Base-by-base conservation (phyloP, 73 alveolate genomes). In the Paraurostyla sp. region DNA sequence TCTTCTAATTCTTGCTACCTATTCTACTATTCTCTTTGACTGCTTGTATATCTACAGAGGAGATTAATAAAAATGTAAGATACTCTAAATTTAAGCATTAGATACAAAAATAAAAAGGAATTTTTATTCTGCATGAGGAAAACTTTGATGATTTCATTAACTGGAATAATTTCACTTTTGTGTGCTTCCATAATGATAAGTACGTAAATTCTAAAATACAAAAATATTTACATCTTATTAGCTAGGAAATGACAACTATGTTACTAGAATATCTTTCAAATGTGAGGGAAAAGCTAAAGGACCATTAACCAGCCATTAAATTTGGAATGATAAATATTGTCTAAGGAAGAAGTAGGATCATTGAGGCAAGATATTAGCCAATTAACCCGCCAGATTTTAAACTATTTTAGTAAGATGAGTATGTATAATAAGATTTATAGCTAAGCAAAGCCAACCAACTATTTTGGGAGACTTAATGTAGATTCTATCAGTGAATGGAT, bases 91-190 rank as follows among this genome's bases (percentile, higher is more conserved):
- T 7, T 60, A 27, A 15, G 4, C 13, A 2, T 11, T 51, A 78
- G 89, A 78, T 78, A 27, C 27, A 46, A 29, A 13, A 54, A 33
- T 76, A 78, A 20, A 78, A 54, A 27, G 89, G 89, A 32, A 60
- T 78, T 0, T 54, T n/a, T 36, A 36, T 7, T 18, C 42, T 78
- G 25, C 13, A 76, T 23, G 89, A 54, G 9, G 89, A 78, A 36
- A 78, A 11, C 35, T 78, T 52, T 54, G 89, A 78, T 78, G 89
- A 78, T 20, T 78, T 78, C 33, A 78, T 78, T n/a, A 78, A 78
- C 35, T 78, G 89, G 89, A 78, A 78, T 51, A 52, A 78, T 29
- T 41, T 43, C 33, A 54, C 78, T 3, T 78, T 78, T 27, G 42
- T 78, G 25, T 78, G 89, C 68, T 78, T 42, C 50, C 89, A 78